Base-by-base conservation (phyloP, 2,329 filamentous ascomycete species). In the Cadophora luteo-olivacea region DNA sequence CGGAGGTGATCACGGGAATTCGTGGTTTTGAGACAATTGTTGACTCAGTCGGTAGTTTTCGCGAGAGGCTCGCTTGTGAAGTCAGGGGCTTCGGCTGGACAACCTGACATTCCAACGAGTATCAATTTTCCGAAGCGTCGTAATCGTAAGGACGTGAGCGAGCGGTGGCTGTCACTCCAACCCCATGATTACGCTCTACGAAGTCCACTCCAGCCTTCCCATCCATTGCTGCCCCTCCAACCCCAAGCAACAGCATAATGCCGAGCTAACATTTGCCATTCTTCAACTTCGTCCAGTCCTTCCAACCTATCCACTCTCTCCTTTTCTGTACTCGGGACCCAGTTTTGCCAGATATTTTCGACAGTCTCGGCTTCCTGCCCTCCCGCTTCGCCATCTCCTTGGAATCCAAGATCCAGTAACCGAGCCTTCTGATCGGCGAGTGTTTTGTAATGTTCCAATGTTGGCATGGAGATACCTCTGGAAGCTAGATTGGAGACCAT, bases 161-260 rank as follows among this genome's bases (percentile, higher is more conserved):
- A n/a, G n/a, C n/a, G 14, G 8, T 16, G 38, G 7, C 3, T 41
- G 38, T 41, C 12, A 12, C 7, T 41, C 14, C 14, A 41, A 41
- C 7, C 8, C 16, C 38, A 41, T 14, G 54, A 24, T 32, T 22
- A 51, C 6, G 12, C 19, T 55, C 41, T 29, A 49, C 61, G 33
- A 48, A 67, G 57, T 49, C 45, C 54, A 32, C 24, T 57, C 69
- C 68, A 69, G 11, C 51, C 64, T 57, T 73, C 69, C 72, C 70
- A 74, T 12, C 71, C 74, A 4, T 33, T 24, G 25, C 36, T 64
- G 22, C 74, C 74, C 65, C 68, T 89, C 87, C 92, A 97, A 0
- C 90, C 96, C 95, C 95, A 98, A 4, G 89, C 90, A 54, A 99
- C 86, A 72, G 94, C 89, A 77, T 99, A 99, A 83, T 99, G 96